Conservation (phyloP, 2,329 filamentous ascomycete genomes). For the Acephala macrosclerotiorum region DNA sequence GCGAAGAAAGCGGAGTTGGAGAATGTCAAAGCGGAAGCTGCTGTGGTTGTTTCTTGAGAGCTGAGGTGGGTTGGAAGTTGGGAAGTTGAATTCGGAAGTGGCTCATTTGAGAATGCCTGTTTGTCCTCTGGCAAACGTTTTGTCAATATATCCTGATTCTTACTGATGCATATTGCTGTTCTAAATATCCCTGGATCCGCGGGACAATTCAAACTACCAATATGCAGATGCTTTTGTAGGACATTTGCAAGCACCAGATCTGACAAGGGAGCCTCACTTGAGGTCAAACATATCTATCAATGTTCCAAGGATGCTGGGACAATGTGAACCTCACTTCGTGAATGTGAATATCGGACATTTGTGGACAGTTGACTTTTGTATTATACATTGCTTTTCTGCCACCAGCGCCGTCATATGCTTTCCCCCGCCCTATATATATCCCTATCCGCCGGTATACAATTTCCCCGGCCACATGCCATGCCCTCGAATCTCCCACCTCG, state of each 20-base stretch:
- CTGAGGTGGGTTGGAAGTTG: not conserved
- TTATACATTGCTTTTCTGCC: conserved; percentile 11
- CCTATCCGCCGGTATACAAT: not conserved
- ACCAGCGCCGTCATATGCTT: conserved; percentile 1
- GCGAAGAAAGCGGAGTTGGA: conserved; percentile 50
- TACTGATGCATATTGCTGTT: too few relatives aligned
- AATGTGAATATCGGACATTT: not conserved
- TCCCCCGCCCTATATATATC: not conserved
- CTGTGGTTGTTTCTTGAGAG: conserved; percentile 9
- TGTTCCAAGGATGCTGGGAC: too few relatives aligned
- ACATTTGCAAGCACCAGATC: too few relatives aligned
- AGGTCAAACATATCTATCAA: too few relatives aligned
- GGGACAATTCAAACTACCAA: too few relatives aligned
- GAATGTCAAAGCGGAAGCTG: conserved; percentile 17
- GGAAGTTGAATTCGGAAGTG: too few relatives aligned
- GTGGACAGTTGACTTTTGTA: conserved; percentile 10
- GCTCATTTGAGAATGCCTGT: too few relatives aligned
- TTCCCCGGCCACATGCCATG: not conserved
- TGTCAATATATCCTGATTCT: too few relatives aligned
- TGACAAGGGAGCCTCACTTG: too few relatives aligned
- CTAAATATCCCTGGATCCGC: too few relatives aligned
- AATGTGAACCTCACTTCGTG: not conserved
- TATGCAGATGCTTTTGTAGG: too few relatives aligned
- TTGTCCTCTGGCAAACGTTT: too few relatives aligned
- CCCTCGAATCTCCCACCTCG: not conserved